phyloP scores from a whole-genome alignment of 2,329 filamentous ascomycete genomes.

The Hypoxylon sp. region DNA sequence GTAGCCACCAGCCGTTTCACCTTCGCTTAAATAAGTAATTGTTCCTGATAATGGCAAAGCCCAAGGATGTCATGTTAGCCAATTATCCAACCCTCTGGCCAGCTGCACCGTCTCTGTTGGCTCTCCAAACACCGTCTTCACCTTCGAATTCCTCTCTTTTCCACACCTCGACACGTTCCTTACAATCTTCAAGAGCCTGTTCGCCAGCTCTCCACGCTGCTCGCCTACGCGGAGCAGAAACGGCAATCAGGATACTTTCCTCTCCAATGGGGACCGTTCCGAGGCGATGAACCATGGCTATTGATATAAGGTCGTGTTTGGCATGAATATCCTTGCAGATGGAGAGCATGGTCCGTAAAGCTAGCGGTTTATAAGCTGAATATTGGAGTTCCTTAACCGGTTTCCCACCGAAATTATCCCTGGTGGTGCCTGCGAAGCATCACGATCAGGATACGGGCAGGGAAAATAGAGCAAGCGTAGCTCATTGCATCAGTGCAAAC shows the following conservation, averaged over 20 bases:
- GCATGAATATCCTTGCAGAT: constrained; percentile 69
- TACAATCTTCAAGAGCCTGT: constrained; percentile 88
- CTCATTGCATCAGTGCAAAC: background rate
- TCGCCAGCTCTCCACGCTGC: constrained; percentile 91
- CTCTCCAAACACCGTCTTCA: constrained; percentile 85
- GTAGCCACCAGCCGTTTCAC: constrained; percentile 79
- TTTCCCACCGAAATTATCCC: constrained; percentile 77
- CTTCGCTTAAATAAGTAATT: constrained; percentile 74
- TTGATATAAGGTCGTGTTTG: constrained; percentile 75
- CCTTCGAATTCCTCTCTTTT: constrained; percentile 89
- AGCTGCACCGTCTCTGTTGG: constrained; percentile 79
- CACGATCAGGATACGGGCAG: constrained; percentile 20
- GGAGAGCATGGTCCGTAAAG: constrained; percentile 73
- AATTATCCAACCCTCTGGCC: constrained; percentile 59
- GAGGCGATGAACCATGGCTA: constrained; percentile 86
- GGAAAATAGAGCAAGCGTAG: background rate
- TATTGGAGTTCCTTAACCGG: constrained; percentile 82
- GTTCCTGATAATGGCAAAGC: constrained; percentile 35
- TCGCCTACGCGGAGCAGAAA: constrained; percentile 84
- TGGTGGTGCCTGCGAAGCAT: constrained; percentile 72
- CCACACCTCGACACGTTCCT: constrained; percentile 92
- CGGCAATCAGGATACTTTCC: constrained; percentile 91
- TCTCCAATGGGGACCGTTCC: constrained; percentile 90
- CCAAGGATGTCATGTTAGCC: background rate
- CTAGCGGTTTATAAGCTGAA: constrained; percentile 77